These are phyloP conservation scores for Scheffersomyces cryptocercus DNA, from an alignment of 1,139 yeast species.

Conservation along the genomic window DNA sequence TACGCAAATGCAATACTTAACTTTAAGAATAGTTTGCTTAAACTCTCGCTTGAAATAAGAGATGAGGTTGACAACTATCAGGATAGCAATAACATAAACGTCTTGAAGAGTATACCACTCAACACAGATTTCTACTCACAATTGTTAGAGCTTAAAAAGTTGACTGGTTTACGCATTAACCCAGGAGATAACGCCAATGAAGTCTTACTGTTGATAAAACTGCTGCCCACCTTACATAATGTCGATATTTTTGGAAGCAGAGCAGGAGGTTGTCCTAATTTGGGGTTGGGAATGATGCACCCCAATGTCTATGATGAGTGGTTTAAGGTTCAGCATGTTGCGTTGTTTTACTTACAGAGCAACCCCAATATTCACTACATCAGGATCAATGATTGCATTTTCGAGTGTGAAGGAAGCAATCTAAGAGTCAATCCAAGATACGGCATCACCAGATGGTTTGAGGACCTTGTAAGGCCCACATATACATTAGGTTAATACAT, in stretches of 20 bases:
- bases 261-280: slow-evolving; percentile 56
- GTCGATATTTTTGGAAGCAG: slow-evolving; percentile 53
- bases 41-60: slow-evolving; percentile 45
- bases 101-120: slow-evolving; percentile 9
- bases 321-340: slow-evolving; percentile 58
- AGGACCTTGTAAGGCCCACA: slow-evolving; percentile 18
- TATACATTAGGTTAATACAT: background rate
- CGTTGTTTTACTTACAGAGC: slow-evolving; percentile 31
- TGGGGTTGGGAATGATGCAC: slow-evolving; percentile 55
- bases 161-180: slow-evolving; percentile 43
- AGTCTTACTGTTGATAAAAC: slow-evolving; percentile 24
- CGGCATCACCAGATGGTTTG: slow-evolving; percentile 47
- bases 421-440: slow-evolving; percentile 38
- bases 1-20: slow-evolving; percentile 34
- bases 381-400: slow-evolving; percentile 41
- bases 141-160: slow-evolving; percentile 13
- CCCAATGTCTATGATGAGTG: slow-evolving; percentile 60
- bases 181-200: slow-evolving; percentile 29
- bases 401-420: slow-evolving; percentile 23
- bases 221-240: slow-evolving; percentile 29
- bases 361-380: slow-evolving; percentile 39
- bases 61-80: slow-evolving; percentile 21
- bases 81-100: slow-evolving; percentile 5
- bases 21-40: slow-evolving; percentile 19
- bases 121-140: slow-evolving; percentile 8